Base-by-base conservation (phyloP, 305 asterid genomes). In the Stenogyne calaminthoides region DNA sequence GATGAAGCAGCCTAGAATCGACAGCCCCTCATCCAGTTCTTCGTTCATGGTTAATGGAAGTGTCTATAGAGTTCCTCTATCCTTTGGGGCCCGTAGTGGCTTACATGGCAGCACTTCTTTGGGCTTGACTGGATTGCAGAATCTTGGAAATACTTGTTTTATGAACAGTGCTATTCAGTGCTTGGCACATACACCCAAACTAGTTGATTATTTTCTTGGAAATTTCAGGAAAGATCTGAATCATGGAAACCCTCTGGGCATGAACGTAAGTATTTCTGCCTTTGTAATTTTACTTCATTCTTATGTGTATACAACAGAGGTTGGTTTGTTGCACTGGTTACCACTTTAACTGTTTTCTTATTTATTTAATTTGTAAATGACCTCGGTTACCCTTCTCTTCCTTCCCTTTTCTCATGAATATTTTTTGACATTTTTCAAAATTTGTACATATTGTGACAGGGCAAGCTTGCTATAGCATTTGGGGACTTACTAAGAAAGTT, bases 161-260 rank as follows among this genome's bases (percentile, higher is more conserved):
- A 88, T 91, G 96, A 91, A 91, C 84, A 88, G 93, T 68, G 96
- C 95, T 39, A 65, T 88, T 62, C 97, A 92, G 80, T 92, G 97
- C 83, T 72, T 92, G 78, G 95, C 67, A 61, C 96, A 92, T 78
- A 85, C 96, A 2, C 85, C 87, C 1, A 82, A 87, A 84, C 86
- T 92, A 57, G 93, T 85, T 42, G 91, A 89, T 77, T 92, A 87
- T 82, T 92, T 92, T 84, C 91, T 92, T 51, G 87, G 88, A 47
- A 85, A 89, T 82, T 89, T 84, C 84, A 85, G 83, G 70, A 81
- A 80, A 71, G 93, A 92, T 73, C 83, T 92, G 66, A 92, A 92
- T 81, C 66, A 47, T 71, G 93, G 75, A 77, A 89, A 89, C 76
- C 89, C 95, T 29, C 70, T 88, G 77, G 95, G 95, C 72, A 80